Base-by-base conservation (phyloP, 176 grass and related monocot species). In the Oropetium thomaeum region DNA sequence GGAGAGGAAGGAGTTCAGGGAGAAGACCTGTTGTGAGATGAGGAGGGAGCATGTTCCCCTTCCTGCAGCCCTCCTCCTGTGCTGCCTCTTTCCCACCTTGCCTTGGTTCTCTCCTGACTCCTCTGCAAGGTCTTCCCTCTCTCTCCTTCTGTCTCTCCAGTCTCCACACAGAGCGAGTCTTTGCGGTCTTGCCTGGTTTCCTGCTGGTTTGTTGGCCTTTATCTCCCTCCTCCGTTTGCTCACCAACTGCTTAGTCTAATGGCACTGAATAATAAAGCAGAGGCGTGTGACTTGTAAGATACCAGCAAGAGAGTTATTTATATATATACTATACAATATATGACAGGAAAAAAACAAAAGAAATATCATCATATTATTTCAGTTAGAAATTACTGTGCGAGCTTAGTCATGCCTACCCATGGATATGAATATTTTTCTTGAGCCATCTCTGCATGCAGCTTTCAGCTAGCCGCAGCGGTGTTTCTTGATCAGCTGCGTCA, bases 11-110 rank as follows among this genome's bases (percentile, higher is more conserved):
- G 30, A 52, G 87, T 60, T 60, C 65, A 76, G 40, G 19, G 65
- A 44, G 53, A 49, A 60, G 73, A 89, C 81, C 82, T 77, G 81
- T 71, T 77, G 81, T 71, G 72, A 66, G 72, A 84, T 78, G 74
- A 67, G 78, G 67, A 79, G 87, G 87, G 87, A 73, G 87, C 82
- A 89, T 89, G 87, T 85, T 74, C 82, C 87, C 87, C 48, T 77
- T 81, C 65, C 73, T 35, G 77, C 65, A 81, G 80, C 49, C 71
- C 86, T 67, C 81, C 75, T 65, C 69, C 69, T 54, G 73, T 69
- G 52, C 55, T 83, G 79, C 74, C 79, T 62, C 74, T 39, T 67
- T 47, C 62, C 39, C 81, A 66, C 71, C 81, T 88, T 69, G 67
- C 81, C 75, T 88, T 62, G 74, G 75, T 85, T 66, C 59, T 34